phyloP scores from a whole-genome alignment of 306 rosid species.

The Oemleria cerasiformis region DNA sequence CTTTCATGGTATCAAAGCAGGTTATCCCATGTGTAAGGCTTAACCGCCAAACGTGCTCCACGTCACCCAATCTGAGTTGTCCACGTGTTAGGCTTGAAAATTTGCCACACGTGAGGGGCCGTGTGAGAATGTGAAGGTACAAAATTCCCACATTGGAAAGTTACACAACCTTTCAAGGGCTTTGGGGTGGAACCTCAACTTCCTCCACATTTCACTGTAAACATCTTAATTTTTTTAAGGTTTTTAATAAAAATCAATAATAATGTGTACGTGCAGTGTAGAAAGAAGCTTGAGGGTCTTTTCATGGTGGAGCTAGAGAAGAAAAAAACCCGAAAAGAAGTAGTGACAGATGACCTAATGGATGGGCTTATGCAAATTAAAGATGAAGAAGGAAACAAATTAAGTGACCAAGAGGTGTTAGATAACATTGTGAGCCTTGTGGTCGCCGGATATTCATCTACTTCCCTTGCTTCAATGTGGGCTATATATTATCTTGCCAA shows the following conservation, averaged over 20 bases:
- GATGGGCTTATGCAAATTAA: constrained; percentile 44
- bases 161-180: no score
- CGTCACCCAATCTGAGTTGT: no score
- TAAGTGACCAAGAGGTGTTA: constrained; percentile 41
- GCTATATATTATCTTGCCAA: constrained; percentile 38
- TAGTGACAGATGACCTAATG: constrained; percentile 32
- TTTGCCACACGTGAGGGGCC: no score
- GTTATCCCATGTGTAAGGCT: no score
- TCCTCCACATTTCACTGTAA: no score
- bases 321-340: constrained; percentile 20
- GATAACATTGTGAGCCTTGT: constrained; percentile 43
- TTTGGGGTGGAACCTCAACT: not conserved
- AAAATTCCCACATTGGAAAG: no score
- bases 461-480: constrained; percentile 38
- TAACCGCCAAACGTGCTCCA: no score
- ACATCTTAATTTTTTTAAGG: no score
- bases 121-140: no score
- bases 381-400: constrained; percentile 35
- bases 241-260: not conserved
- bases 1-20: no score
- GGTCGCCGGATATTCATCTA: constrained; percentile 31
- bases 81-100: no score
- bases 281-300: constrained; percentile 35
- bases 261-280: constrained; percentile 20
- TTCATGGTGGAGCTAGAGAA: constrained; percentile 39